Evolutionary conservation across 345 rosid species (phyloP), one percentile per base, ranked within the genome.

Genomic region (Lepidium africanum): DNA sequence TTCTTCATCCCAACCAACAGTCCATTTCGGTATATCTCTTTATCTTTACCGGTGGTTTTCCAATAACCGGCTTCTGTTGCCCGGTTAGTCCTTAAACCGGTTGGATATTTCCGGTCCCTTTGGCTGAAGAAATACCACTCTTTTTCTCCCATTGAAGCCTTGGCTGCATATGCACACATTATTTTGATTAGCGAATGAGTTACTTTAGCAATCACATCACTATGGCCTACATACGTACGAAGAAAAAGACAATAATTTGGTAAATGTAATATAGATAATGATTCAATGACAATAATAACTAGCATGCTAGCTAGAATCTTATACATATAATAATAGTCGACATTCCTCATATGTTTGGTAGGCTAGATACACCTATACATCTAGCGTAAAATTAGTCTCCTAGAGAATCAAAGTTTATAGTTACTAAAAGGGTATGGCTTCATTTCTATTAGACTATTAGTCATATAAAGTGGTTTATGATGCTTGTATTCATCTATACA

Each of bases 61-160:
- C 98, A 92, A 39, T 92, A 92, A 33, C 98, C 98, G 3, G 96
- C 91, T 73, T 88, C 92, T 0, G 98, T 92, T 3, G 96, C 98
- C 64, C 98, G 77, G 73, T 92, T 92, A 21, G 98, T 92, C 71
- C 98, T 86, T 41, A 92, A 86, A 54, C 98, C 98, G 0, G 98
- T 92, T 8, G 98, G 98, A 74, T 92, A 92, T 75, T 92, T 92
- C 36, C 98, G 53, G 51, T 92, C 98, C 65, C 90, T 82, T 82
- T 88, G 59, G 71, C 78, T 88, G 74, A 92, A 92, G 84, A 92
- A 92, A 55, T 92, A 92, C 98, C 98, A 90, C 42, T 90, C 91
- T 75, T 93, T 93, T 85, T 90, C 96, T 21, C 97, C 98, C 98
- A 93, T 93, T 3, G 96, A 90, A 33, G 97, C 98, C 71, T 88